Evolutionary conservation across 306 rosid genomes (phyloP).

Genomic region (Gastrolobium bilobum): DNA sequence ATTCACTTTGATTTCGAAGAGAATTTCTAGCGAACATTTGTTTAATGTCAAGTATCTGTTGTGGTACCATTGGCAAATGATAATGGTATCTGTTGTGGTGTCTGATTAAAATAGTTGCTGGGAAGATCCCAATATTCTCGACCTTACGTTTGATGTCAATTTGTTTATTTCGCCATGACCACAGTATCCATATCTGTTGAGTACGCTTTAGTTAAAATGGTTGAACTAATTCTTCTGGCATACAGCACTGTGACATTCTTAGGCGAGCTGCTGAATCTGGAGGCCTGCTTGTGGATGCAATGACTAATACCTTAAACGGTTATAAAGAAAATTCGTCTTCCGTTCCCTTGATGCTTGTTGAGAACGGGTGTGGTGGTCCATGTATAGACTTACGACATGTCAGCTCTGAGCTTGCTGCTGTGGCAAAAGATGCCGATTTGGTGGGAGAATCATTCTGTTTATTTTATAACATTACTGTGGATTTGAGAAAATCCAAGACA

Average conservation of each 20-base stretch:
- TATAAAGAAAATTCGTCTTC: conserved; percentile 55
- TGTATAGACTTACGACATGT: conserved; percentile 90
- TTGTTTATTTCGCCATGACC: conserved; percentile 7
- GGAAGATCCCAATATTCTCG: neutral
- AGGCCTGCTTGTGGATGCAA: conserved; percentile 85
- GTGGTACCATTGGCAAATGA: conserved; percentile 15
- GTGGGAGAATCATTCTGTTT: conserved; percentile 55
- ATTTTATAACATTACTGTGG: neutral
- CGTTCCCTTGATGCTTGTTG: conserved; percentile 78
- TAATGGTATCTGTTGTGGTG: conserved; percentile 2
- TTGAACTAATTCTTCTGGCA: conserved; percentile 51
- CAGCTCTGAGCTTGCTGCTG: conserved; percentile 89
- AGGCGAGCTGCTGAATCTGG: conserved; percentile 89
- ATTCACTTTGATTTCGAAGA: conserved; percentile 20
- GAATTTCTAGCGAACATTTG: conserved; percentile 14
- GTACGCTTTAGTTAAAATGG: conserved; percentile 1
- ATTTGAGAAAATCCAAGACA: neutral
- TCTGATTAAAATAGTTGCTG: conserved; percentile 4
- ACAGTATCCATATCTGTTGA: neutral
- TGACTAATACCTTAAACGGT: conserved; percentile 64
- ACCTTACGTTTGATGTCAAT: conserved; percentile 4
- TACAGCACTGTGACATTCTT: conserved; percentile 86
- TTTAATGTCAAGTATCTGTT: conserved; percentile 20
- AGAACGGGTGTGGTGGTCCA: conserved; percentile 88
- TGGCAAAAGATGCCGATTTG: conserved; percentile 82